phyloP scores from a whole-genome alignment of 2,329 filamentous ascomycete species.

The Zalaria obscura region DNA sequence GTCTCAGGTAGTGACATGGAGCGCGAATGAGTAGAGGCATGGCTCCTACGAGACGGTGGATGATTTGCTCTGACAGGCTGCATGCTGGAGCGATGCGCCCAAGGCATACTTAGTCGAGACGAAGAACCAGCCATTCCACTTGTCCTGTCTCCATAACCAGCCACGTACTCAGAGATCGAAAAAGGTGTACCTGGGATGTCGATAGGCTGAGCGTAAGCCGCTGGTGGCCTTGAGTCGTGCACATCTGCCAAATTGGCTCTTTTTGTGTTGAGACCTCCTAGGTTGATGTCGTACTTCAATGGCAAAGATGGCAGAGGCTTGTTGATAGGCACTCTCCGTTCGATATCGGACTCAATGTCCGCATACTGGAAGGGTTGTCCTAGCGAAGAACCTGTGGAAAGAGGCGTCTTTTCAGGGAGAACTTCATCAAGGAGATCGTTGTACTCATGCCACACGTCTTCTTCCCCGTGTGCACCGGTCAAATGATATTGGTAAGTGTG shows the following conservation, averaged over 20 bases:
- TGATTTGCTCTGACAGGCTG: not conserved
- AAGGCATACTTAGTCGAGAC: not conserved
- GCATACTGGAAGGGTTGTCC: slow-evolving; percentile 38
- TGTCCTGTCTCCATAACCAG: slow-evolving; percentile 4
- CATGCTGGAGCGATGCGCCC: not conserved
- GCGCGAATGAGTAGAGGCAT: not conserved
- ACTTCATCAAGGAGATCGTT: slow-evolving; percentile 72
- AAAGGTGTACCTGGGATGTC: slow-evolving; percentile 6
- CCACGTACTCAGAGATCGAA: slow-evolving; percentile 7
- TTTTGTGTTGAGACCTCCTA: not conserved
- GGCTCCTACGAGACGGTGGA: not conserved
- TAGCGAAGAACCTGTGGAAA: slow-evolving; percentile 42
- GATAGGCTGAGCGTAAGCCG: slow-evolving; percentile 12
- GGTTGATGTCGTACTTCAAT: not conserved
- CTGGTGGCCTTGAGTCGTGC: slow-evolving; percentile 11
- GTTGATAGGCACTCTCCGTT: not conserved
- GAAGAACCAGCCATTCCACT: not conserved
- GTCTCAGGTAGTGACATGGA: not conserved
- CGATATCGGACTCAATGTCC: slow-evolving; percentile 16
- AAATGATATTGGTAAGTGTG: slow-evolving; percentile 48
- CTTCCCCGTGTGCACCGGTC: slow-evolving; percentile 38
- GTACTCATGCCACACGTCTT: slow-evolving; percentile 91
- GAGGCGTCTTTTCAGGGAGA: slow-evolving; percentile 35
- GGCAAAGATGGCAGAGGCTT: not conserved
- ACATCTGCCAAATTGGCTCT: not conserved